Conservation (phyloP, 164 flowering plant species). For the Magnolia officinalis region DNA sequence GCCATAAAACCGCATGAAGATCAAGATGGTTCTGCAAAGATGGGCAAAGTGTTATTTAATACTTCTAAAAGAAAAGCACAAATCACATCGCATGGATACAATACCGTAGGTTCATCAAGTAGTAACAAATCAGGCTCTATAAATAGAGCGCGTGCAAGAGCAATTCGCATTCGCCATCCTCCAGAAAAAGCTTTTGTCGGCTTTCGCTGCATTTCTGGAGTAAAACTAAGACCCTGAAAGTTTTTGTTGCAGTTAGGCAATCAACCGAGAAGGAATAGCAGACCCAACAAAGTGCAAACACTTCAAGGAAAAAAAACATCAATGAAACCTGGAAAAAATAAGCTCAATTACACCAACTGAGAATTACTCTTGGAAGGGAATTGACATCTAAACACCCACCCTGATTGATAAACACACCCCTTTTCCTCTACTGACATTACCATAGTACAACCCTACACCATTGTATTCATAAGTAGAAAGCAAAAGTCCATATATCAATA, state of each 20-base stretch:
- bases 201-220: conserved; percentile 85
- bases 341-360: too few relatives aligned
- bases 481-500: too few relatives aligned
- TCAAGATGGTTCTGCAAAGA: conserved; percentile 92
- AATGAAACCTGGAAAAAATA: too few relatives aligned
- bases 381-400: too few relatives aligned
- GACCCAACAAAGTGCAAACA: not conserved
- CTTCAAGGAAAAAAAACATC: not conserved
- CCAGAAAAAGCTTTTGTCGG: conserved; percentile 93
- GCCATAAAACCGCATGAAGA: conserved; percentile 98
- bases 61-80: not conserved
- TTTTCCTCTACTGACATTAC: too few relatives aligned
- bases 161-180: conserved; percentile 99
- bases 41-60: not conserved
- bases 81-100: not conserved
- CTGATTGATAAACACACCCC: too few relatives aligned
- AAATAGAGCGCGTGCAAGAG: conserved; percentile 97
- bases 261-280: not conserved
- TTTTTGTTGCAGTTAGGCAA: not conserved
- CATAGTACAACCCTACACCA: too few relatives aligned
- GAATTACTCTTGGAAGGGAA: too few relatives aligned
- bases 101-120: conserved; percentile 98
- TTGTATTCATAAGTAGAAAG: too few relatives aligned
- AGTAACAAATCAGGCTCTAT: conserved; percentile 92
- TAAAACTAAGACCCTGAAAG: conserved; percentile 92